These are phyloP conservation scores for Colletotrichum sp. DNA, from an alignment of 2,329 filamentous ascomycete species.

Conservation along the genomic window DNA sequence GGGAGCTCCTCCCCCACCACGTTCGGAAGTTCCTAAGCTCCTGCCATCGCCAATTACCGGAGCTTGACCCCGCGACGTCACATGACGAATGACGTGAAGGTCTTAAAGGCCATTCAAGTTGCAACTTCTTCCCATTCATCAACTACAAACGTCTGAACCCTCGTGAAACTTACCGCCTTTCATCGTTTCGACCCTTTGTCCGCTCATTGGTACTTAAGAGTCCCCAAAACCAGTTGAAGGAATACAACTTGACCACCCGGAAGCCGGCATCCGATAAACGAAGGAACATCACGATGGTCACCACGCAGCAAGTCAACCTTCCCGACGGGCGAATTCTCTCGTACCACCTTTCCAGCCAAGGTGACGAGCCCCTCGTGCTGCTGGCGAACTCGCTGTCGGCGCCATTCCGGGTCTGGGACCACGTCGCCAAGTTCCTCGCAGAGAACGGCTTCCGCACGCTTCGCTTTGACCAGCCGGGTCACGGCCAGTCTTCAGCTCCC, in stretches of 20 bases:
- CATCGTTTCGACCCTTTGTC: neutral
- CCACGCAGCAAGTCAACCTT: constrained; percentile 27
- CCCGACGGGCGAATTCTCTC: constrained; percentile 31
- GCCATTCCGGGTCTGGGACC: constrained; percentile 43
- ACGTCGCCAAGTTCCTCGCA: constrained; percentile 38
- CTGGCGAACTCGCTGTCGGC: constrained; percentile 45
- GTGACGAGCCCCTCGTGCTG: constrained; percentile 35
- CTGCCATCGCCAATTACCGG: neutral
- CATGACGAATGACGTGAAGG: constrained; percentile 19
- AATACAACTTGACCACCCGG: neutral
- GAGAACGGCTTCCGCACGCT: constrained; percentile 42
- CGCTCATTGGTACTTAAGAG: neutral
- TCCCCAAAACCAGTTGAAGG: neutral
- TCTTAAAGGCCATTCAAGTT: neutral
- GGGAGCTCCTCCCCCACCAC: neutral
- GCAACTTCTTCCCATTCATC: neutral
- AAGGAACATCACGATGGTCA: constrained; percentile 18
- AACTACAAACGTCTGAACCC: neutral
- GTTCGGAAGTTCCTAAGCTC: neutral
- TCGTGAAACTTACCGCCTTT: neutral
- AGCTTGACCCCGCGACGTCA: constrained; percentile 18
- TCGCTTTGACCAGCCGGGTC: constrained; percentile 48
- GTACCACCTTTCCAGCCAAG: constrained; percentile 32
- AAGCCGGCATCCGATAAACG: constrained; percentile 28
- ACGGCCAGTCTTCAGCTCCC: constrained; percentile 42